Evolutionary conservation across 2,329 filamentous ascomycete genomes (phyloP), one percentile per base, ranked within the genome.

Genomic region (Thielaviopsis ethacetica): DNA sequence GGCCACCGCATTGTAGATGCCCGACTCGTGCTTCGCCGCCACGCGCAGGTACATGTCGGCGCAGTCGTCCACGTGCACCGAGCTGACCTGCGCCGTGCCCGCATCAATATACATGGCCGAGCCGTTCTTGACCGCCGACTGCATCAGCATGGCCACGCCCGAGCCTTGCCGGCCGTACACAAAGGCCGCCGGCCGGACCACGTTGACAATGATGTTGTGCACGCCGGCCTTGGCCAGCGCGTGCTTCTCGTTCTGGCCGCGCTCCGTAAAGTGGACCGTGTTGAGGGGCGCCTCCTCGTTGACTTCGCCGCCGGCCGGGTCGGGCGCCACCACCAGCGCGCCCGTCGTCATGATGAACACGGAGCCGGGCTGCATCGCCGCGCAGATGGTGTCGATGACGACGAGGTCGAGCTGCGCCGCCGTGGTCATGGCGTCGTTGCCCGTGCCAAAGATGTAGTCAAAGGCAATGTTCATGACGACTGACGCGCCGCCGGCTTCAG

Each of bases 81-180:
- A 64, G 2, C 67, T 65, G 6, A 67, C 69, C n/a, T 62, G 57
- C 10, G 58, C 62, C 2, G 62, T 59, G 3, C 70, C 71, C 7
- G 65, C 65, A 52, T 68, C 64, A 62, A 73, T 60, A 58, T 68
- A 65, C 5, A 63, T 53, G 1, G 66, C 63, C 38, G 65, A 63
- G 5, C 71, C 69, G 26, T 63, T 63, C 52, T 65, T 59, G 15
- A 63, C 66, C 10, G 67, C 68, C 4, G 66, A 62, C 12, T 61
- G 19, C 64, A 71, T 68, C 58, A 72, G 67, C 57, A 70, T 62
- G n/a, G 59, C 55, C 24, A 73, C 65, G 26, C 69, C 69, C 59
- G 68, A 70, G 10, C 70, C 72, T 1, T 69, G 72, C 13, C 67
- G 67, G 2, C 74, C 75, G 62, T 76, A 74, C 0, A 76, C 73